Evolutionary conservation across 768 basidiomycete genomes (phyloP).

Genomic region (Calvatia gigantea): DNA sequence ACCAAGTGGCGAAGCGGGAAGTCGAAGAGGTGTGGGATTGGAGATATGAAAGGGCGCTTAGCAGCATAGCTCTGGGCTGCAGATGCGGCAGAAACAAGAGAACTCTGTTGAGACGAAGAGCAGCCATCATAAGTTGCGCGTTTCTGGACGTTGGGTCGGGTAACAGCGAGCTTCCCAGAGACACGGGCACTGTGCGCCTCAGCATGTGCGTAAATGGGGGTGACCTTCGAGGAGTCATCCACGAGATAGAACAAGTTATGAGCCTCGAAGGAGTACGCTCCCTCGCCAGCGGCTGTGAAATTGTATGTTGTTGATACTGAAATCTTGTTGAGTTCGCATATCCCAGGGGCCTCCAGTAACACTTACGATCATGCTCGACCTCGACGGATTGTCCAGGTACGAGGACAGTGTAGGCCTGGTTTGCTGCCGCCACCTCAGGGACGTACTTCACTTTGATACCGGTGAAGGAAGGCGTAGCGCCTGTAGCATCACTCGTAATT

Average conservation of each 20-base stretch:
- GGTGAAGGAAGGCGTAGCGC: slow-evolving; percentile 33
- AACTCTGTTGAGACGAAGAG: slow-evolving; percentile 30
- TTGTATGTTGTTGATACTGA: slow-evolving; percentile 45
- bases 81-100: slow-evolving; percentile 32
- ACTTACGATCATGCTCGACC: slow-evolving; percentile 38
- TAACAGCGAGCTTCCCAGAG: slow-evolving; percentile 26
- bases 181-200: slow-evolving; percentile 25
- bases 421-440: slow-evolving; percentile 28
- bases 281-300: slow-evolving; percentile 37
- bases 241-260: slow-evolving; percentile 39
- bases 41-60: slow-evolving; percentile 30
- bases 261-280: slow-evolving; percentile 36
- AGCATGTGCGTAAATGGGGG: slow-evolving; percentile 29
- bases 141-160: slow-evolving; percentile 20
- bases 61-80: slow-evolving; percentile 36
- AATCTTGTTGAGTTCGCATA: not conserved
- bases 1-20: slow-evolving; percentile 46
- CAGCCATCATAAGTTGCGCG: slow-evolving; percentile 37
- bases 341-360: not conserved
- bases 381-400: slow-evolving; percentile 33
- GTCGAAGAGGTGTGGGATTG: slow-evolving; percentile 28
- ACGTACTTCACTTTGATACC: slow-evolving; percentile 43
- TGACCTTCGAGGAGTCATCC: slow-evolving; percentile 25
- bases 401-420: slow-evolving; percentile 32
- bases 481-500: slow-evolving; percentile 29